Evolutionary conservation across 2,329 filamentous ascomycete genomes (phyloP), one percentile per base, ranked within the genome.

Genomic region (Fusarium armeniacum): DNA sequence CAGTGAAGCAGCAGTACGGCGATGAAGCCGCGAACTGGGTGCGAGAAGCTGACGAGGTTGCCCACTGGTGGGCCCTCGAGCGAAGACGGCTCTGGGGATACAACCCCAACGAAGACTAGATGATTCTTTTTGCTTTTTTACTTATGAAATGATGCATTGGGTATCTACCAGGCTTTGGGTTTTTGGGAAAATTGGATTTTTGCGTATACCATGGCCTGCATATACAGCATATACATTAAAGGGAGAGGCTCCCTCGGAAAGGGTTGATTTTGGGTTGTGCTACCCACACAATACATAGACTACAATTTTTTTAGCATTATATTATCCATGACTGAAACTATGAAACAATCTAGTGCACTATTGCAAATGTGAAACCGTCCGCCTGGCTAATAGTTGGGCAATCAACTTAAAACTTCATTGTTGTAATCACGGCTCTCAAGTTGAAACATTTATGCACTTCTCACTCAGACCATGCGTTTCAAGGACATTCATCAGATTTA

Each of bases 11-110:
- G 6, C 65, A 75, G 56, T 32, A 62, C 57, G 58, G 69, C 64
- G 1, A 72, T 49, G 35, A 69, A 55, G 54, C 73, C 45, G 73
- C 76, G 15, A 72, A 78, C 22, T 78, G 76, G 76, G 74, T 75
- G 13, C 44, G 45, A 12, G 70, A 72, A 56, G 70, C 70, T 24
- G 64, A 72, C 18, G 57, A 51, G 50, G 70, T 72, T 44, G 60
- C 70, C 43, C 67, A 54, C 58, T 72, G 70, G 70, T 73, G 70
- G 70, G 55, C 50, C 36, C 28, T 62, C 28, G 70, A 72, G 44
- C 64, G 70, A 53, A 72, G 55, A 58, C 54, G 70, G 13, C 67
- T 72, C 18, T 72, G 70, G 70, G 65, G 56, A 33, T 71, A 71
- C n/a, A 71, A 58, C 15, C 64, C 64, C 20, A 32, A 59, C 3